Evolutionary conservation across 495 filamentous ascomycete genomes (phyloP), one percentile per base, ranked within the genome.

Genomic region (Aspergillus sclerotiicarbonarius): DNA sequence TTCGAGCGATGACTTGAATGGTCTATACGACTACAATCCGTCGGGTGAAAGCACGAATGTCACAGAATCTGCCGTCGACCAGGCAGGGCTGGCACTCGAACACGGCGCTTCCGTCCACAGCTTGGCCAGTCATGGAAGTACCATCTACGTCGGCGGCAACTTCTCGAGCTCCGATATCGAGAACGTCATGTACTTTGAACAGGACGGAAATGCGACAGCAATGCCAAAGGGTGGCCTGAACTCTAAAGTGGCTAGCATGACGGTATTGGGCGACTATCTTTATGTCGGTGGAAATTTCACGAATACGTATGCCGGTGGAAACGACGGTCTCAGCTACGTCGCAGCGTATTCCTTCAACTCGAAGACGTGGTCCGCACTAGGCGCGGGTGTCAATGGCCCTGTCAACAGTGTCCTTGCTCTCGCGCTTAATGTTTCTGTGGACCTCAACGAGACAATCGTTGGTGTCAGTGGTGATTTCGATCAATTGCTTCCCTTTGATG

Each of bases 241-340:
- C 64, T 85, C 81, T n/a, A 79, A 83, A 59, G 91, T 98, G 21
- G 65, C 81, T 45, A 77, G 86, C n/a, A 80, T 96, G 74, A 79
- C 87, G 54, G 62, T 81, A 5, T 80, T 87, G 51, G 84, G 80
- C 48, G 80, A 82, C 51, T 71, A 75, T 29, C 68, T 98, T 25
- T 99, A 90, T 61, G 85, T 96, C 39, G 94, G 91, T 30, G 94
- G 94, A 39, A 82, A 83, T 59, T 99, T 99, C 68, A 90, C 85
- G 39, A 81, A 87, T 62, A 93, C 91, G 0, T 79, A 77, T 19
- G 81, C 85, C 48, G 81, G 81, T 29, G 80, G 77, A 16, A 78
- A 70, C 13, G 57, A 77, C 21, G 87, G 86, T 6, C 71, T 99
- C 29, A 82, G 82, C 47, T 83, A 90, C 60, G 77, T 96, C 47